Evolutionary conservation across 2,329 filamentous ascomycete species (phyloP).

Genomic region (Phaeosphaeria sp.): DNA sequence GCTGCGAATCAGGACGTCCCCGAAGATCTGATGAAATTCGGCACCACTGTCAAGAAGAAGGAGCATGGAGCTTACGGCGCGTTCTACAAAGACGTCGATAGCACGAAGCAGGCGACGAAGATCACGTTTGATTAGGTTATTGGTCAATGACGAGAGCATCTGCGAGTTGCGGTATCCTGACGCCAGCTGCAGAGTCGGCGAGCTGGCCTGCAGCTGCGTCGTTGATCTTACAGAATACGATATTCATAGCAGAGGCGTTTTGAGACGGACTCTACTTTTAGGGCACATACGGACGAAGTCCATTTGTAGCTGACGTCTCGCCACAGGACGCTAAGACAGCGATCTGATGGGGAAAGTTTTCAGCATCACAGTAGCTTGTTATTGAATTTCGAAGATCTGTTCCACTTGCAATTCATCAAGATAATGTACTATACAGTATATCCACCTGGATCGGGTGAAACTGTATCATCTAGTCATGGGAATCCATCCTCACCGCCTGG

Average conservation of each 20-base stretch:
- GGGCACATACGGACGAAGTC: conserved; percentile 5
- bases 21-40: conserved; percentile 90
- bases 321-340: neutral
- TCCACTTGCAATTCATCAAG: neutral
- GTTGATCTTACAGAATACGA: conserved; percentile 14
- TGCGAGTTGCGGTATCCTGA: conserved; percentile 5
- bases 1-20: conserved; percentile 91
- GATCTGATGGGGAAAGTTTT: neutral
- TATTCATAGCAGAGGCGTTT: conserved; percentile 32
- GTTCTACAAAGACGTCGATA: conserved; percentile 90
- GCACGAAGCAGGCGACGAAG: conserved; percentile 84
- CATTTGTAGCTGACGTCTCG: neutral
- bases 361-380: neutral
- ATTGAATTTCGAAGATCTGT: neutral
- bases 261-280: conserved; percentile 23
- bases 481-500: neutral
- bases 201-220: conserved; percentile 25
- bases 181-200: conserved; percentile 22
- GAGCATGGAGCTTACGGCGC: conserved; percentile 91
- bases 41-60: conserved; percentile 99
- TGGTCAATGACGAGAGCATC: neutral
- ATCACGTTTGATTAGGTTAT: conserved; percentile 76
- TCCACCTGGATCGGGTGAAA: neutral
- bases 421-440: neutral
- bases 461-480: neutral